A percentile compares a stretch with the other conserved stretches of the same genome.
Conservation (phyloP, 1,284 basidiomycete genomes). For the Athelia psychrophila region DNA sequence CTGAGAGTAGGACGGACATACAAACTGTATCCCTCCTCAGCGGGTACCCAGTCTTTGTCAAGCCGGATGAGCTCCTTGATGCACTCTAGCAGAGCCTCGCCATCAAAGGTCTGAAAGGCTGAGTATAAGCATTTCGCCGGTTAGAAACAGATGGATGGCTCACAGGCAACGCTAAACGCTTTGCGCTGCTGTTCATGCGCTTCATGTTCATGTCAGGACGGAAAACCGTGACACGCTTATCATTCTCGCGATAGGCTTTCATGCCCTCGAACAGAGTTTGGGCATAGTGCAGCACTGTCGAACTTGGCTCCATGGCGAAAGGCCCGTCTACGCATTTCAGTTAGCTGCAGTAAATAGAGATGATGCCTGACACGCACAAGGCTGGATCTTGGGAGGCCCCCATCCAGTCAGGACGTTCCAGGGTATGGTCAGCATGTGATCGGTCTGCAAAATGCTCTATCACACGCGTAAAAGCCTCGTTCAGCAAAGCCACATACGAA, state of each 20-base stretch:
- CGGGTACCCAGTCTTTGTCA: slow-evolving; percentile 93
- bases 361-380: slow-evolving; percentile 51
- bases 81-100: slow-evolving; percentile 74
- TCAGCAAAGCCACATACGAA: slow-evolving; percentile 48
- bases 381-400: slow-evolving; percentile 81
- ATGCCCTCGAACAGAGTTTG: slow-evolving; percentile 91
- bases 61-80: slow-evolving; percentile 88
- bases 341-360: slow-evolving; percentile 1
- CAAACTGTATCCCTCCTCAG: slow-evolving; percentile 85
- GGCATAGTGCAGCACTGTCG: slow-evolving; percentile 93
- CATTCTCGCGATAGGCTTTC: slow-evolving; percentile 88
- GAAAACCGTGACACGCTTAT: slow-evolving; percentile 86
- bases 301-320: slow-evolving; percentile 77
- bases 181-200: slow-evolving; percentile 81
- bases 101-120: slow-evolving; percentile 69
- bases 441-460: slow-evolving; percentile 51
- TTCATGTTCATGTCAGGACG: slow-evolving; percentile 99
- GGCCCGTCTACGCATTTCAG: slow-evolving; percentile 55
- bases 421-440: slow-evolving; percentile 90
- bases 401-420: slow-evolving; percentile 79
- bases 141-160: slow-evolving; percentile 19
- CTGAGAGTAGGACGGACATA: slow-evolving; percentile 86
- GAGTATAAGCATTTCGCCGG: slow-evolving; percentile 4
- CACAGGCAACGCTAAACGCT: slow-evolving; percentile 75
- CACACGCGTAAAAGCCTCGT: slow-evolving; percentile 4